Conservation (phyloP, 495 filamentous ascomycete species). For the Tuber indicum region DNA sequence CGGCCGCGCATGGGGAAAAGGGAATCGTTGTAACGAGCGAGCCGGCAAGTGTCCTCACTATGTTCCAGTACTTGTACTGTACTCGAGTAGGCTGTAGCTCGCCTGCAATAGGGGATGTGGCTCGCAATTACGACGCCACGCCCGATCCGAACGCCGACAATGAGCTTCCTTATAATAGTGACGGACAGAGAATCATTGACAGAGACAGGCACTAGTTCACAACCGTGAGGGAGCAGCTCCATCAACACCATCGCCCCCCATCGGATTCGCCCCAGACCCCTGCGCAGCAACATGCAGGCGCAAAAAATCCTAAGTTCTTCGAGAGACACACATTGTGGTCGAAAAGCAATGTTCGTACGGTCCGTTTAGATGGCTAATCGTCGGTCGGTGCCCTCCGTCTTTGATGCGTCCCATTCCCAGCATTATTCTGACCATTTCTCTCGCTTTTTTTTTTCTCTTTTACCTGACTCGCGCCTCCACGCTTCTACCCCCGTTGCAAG, state of each 20-base stretch:
- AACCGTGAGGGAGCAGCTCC: neutral
- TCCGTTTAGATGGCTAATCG: slow-evolving; percentile 11
- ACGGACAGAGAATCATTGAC: neutral
- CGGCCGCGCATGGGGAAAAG: neutral
- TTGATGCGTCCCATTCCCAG: slow-evolving; percentile 25
- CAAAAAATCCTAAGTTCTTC: neutral
- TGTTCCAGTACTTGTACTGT: neutral
- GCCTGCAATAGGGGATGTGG: neutral
- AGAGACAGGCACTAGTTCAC: neutral
- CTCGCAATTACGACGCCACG: neutral
- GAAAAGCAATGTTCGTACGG: slow-evolving; percentile 1
- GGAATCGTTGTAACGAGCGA: neutral
- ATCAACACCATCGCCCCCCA: neutral
- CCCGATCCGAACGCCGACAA: neutral
- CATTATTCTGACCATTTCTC: slow-evolving; percentile 18
- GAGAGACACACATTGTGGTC: neutral
- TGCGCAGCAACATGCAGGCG: neutral
- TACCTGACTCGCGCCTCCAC: slow-evolving; percentile 18
- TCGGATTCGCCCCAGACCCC: neutral
- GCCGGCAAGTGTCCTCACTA: neutral
- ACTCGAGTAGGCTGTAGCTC: neutral
- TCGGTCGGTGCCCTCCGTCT: slow-evolving; percentile 21
- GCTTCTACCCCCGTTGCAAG: slow-evolving; percentile 17
- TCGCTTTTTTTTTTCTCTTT: slow-evolving; percentile 6
- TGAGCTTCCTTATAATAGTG: neutral